These are phyloP conservation scores for Didymella exigua DNA, from an alignment of 2,329 filamentous ascomycete species.

Conservation along the genomic window DNA sequence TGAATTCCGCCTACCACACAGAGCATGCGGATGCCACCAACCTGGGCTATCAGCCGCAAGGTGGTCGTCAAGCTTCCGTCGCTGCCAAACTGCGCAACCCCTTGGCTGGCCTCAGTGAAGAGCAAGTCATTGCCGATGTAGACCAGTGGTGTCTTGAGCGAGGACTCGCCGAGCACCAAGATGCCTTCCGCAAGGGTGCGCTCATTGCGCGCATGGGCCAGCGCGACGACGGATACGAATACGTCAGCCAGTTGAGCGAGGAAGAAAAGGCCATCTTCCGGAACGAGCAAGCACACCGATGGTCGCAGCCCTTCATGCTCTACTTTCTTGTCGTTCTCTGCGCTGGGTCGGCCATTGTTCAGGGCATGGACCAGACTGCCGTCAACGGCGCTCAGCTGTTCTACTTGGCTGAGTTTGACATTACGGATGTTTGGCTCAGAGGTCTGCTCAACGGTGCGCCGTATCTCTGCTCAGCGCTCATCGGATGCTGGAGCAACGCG, in stretches of 20 bases:
- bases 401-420: slow-evolving; percentile 39
- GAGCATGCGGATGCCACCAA: slow-evolving; percentile 29
- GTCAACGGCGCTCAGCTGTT: slow-evolving; percentile 43
- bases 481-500: slow-evolving; percentile 44
- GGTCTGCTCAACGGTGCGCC: slow-evolving; percentile 41
- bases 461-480: slow-evolving; percentile 50
- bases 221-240: slow-evolving; percentile 56
- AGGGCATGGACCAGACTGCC: slow-evolving; percentile 56
- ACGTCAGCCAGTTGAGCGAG: slow-evolving; percentile 56
- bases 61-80: slow-evolving; percentile 19
- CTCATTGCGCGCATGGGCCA: slow-evolving; percentile 54
- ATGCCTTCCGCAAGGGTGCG: slow-evolving; percentile 58
- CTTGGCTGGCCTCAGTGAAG: slow-evolving; percentile 58
- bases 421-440: slow-evolving; percentile 33
- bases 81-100: slow-evolving; percentile 57
- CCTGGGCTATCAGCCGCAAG: slow-evolving; percentile 1
- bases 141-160: slow-evolving; percentile 59
- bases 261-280: slow-evolving; percentile 64
- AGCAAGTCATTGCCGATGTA: slow-evolving; percentile 61
- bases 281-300: slow-evolving; percentile 68
- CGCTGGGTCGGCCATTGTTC: slow-evolving; percentile 71
- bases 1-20: slow-evolving; percentile 25
- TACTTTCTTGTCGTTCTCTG: slow-evolving; percentile 71
- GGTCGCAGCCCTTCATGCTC: slow-evolving; percentile 70
- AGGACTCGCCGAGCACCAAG: slow-evolving; percentile 55